Evolutionary conservation across 257 asterid genomes (phyloP).

Genomic region (Phtheirospermum japonicum): DNA sequence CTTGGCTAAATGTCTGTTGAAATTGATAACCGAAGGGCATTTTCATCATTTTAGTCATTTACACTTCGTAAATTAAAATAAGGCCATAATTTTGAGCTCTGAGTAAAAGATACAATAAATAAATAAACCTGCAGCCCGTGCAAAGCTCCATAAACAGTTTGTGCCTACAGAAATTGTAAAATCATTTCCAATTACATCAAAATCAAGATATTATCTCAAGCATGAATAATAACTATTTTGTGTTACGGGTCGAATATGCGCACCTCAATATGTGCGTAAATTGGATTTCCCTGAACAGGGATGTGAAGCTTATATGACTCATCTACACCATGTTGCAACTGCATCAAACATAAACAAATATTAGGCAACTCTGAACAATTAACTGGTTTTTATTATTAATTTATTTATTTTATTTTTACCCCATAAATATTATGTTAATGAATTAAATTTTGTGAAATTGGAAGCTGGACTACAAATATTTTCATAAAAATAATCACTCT

Average conservation of each 20-base stretch:
- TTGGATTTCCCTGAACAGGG: constrained; percentile 48
- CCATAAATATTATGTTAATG: no score
- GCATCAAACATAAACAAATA: constrained; percentile 30
- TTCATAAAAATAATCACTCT: no score
- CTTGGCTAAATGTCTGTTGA: constrained; percentile 89
- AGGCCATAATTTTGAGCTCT: neutral
- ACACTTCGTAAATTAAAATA: neutral
- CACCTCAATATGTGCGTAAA: constrained; percentile 66
- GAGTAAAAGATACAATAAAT: no score
- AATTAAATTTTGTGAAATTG: no score
- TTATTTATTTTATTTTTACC: no score
- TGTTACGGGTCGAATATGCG: constrained; percentile 4
- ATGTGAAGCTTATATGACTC: constrained; percentile 69
- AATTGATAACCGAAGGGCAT: constrained; percentile 24
- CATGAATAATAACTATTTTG: neutral
- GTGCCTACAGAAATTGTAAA: constrained; percentile 60
- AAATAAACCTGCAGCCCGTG: constrained; percentile 78
- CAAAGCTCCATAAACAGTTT: constrained; percentile 84
- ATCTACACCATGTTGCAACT: constrained; percentile 74
- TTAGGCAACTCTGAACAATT: no score
- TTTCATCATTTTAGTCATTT: neutral
- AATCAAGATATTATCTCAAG: neutral
- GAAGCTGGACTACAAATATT: no score
- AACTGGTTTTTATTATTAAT: no score
- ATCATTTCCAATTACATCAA: neutral